Evolutionary conservation across 352 stramenopile genomes (phyloP), one percentile per base, ranked within the genome.

Genomic region (Phytophthora cryptogea): DNA sequence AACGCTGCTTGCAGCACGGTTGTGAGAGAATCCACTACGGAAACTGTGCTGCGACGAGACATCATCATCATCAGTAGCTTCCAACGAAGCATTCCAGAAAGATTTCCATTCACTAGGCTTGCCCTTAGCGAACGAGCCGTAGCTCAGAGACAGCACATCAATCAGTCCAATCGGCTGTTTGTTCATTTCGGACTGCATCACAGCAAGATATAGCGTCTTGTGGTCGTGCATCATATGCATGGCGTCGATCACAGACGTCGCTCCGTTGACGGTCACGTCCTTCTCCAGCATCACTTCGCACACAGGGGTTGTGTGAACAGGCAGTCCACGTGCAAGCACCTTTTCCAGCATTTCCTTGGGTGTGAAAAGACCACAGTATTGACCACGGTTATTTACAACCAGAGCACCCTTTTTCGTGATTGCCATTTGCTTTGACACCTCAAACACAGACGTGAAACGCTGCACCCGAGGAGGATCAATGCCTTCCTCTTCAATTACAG

Each of bases 291-390:
- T 95, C 2, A 99, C 95, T 73, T 94, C 86, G 43, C 75, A 93
- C 37, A 99, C 92, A 0, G 84, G 74, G 39, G 95, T 99, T 3
- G 80, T 94, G 59, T 98, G 83, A 16, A 98, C 85, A 9, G 91
- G 88, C 8, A 98, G 76, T 32, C 92, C 90, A 47, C 94, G 96
- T 1, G 96, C 91, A 26, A 99, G 75, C 26, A 98, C 96, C 45
- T 96, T 92, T 46, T 94, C 94, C 54, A 99, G 89, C 89, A 99
- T 95, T 69, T 99, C 95, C 69, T 99, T 99, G 20, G 97, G 97
- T 0, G 96, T 98, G 65, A 99, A 98, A 63, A 99, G 86, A 35
- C 97, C 97, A 58, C 98, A 90, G 50, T 98, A 94, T 61, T 97
- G 81, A 0, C 88, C 87, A 32, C 91, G 80, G 64, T 96, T 95